A percentile compares a stretch with the other conserved stretches of the same genome.
These are phyloP conservation scores for Tilletia setariae DNA, from an alignment of 1,284 basidiomycete genomes.

Conservation along the genomic window DNA sequence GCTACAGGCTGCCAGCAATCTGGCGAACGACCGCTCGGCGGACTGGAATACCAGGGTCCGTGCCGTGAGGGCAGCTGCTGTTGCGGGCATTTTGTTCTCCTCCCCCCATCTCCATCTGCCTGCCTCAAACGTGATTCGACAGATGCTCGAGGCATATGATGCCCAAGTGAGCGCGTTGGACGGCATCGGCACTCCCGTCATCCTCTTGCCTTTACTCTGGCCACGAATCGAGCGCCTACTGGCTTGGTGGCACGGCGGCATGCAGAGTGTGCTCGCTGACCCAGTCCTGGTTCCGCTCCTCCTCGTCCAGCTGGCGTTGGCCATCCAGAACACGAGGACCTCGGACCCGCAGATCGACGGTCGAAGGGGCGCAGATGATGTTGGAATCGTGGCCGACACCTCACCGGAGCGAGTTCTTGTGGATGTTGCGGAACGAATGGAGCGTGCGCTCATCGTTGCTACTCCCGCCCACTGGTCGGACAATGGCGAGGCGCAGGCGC, in stretches of 20 bases:
- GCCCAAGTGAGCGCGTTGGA: slow-evolving; percentile 38
- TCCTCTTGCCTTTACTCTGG: slow-evolving; percentile 34
- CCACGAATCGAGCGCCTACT: slow-evolving; percentile 40
- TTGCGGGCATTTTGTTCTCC: slow-evolving; percentile 21
- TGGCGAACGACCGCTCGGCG: slow-evolving; percentile 29
- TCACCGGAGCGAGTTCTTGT: slow-evolving; percentile 39
- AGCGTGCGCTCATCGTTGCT: slow-evolving; percentile 40
- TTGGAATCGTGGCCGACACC: slow-evolving; percentile 29
- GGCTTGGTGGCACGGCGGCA: slow-evolving; percentile 44
- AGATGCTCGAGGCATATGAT: slow-evolving; percentile 38
- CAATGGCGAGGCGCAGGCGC: slow-evolving; percentile 42
- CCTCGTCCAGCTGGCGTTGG: slow-evolving; percentile 44
- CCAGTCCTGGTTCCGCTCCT: slow-evolving; percentile 41
- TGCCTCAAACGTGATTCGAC: slow-evolving; percentile 29
- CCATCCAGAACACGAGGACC: slow-evolving; percentile 38
- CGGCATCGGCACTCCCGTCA: slow-evolving; percentile 29
- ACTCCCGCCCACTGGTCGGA: slow-evolving; percentile 42
- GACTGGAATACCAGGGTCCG: slow-evolving; percentile 41
- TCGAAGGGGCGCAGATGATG: slow-evolving; percentile 22
- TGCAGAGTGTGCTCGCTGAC: slow-evolving; percentile 43
- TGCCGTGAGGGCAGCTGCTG: slow-evolving; percentile 35
- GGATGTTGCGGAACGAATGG: slow-evolving; percentile 39
- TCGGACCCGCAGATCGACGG: slow-evolving; percentile 28
- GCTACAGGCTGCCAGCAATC: slow-evolving; percentile 23
- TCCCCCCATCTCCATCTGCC: slow-evolving; percentile 27